Percentiles rank a stretch among this genome's conserved stretches.
These are phyloP conservation scores for Zygoascus sp. DNA, from an alignment of 1,139 yeast species.

Conservation along the genomic window DNA sequence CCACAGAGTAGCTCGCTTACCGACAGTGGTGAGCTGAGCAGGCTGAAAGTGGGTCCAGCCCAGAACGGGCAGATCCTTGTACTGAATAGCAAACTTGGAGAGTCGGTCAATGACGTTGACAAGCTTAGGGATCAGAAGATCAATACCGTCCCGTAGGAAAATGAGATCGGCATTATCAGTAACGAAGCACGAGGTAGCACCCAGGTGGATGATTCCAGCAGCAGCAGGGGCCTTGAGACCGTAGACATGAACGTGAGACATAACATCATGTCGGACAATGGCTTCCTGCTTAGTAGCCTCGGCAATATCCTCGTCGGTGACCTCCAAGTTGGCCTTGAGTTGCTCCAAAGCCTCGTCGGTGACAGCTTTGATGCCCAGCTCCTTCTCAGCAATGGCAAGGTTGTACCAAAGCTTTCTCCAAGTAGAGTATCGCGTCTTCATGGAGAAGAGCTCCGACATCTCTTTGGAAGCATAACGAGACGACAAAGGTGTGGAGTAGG, in stretches of 20 bases:
- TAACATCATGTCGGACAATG: conserved; percentile 96
- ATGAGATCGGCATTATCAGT: conserved; percentile 98
- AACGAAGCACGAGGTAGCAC: conserved; percentile 97
- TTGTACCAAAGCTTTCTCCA: conserved; percentile 98
- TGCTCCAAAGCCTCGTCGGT: conserved; percentile 88
- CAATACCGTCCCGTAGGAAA: conserved; percentile 93
- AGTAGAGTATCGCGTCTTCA: conserved; percentile 90
- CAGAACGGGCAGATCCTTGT: conserved; percentile 93
- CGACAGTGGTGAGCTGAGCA: conserved; percentile 97
- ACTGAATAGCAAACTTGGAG: conserved; percentile 78
- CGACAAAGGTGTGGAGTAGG: conserved; percentile 84
- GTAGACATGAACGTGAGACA: conserved; percentile 97
- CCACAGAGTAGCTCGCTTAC: conserved; percentile 98
- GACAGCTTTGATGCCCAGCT: conserved; percentile 77
- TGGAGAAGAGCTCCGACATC: conserved; percentile 88
- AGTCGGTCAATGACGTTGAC: conserved; percentile 93
- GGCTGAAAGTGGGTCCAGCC: conserved; percentile 99
- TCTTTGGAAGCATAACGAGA: conserved; percentile 97
- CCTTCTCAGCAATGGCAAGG: conserved; percentile 92
- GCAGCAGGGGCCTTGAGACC: conserved; percentile 94
- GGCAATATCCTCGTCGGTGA: conserved; percentile 89
- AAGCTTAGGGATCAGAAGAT: conserved; percentile 84
- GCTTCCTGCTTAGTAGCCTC: conserved; percentile 93
- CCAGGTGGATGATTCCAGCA: conserved; percentile 95
- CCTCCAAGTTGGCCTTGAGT: conserved; percentile 69